phyloP scores from a whole-genome alignment of 2,329 filamentous ascomycete genomes.

The Fusarium brevicatenulatum region DNA sequence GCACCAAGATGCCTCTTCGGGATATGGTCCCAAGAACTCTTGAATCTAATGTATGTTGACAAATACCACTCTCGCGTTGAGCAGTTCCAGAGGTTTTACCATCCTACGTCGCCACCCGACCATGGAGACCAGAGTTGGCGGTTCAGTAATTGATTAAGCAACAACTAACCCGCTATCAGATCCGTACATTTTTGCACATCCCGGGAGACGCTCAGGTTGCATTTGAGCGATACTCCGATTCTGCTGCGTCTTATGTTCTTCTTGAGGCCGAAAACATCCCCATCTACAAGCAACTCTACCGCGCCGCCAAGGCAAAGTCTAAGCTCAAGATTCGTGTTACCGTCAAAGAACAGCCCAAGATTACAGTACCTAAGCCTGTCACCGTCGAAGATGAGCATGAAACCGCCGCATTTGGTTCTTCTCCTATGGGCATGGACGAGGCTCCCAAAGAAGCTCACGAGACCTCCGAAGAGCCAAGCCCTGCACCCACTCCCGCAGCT shows the following conservation, averaged over 20 bases:
- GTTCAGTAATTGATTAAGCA: not conserved
- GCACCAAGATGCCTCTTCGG: constrained; percentile 88
- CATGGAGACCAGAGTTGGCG: not conserved
- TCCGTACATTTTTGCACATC: constrained; percentile 52
- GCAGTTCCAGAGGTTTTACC: not conserved
- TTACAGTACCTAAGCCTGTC: constrained; percentile 52
- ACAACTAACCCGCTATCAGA: constrained; percentile 42
- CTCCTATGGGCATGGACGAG: constrained; percentile 22
- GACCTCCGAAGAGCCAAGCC: constrained; percentile 20
- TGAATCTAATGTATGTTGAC: constrained; percentile 80
- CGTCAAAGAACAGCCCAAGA: constrained; percentile 45
- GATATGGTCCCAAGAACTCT: constrained; percentile 81
- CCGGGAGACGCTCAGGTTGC: constrained; percentile 55
- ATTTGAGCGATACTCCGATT: constrained; percentile 96
- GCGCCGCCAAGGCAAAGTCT: constrained; percentile 96
- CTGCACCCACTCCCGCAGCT: constrained; percentile 26
- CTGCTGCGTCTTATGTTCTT: constrained; percentile 80
- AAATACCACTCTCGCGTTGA: not conserved
- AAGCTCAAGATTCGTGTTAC: constrained; percentile 91
- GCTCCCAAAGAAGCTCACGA: constrained; percentile 28
- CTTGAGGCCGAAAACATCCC: constrained; percentile 81
- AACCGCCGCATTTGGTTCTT: constrained; percentile 24
- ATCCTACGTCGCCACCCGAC: not conserved
- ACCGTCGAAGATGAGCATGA: constrained; percentile 64
- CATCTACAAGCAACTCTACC: constrained; percentile 96